A percentile compares a stretch with the other conserved stretches of the same genome.
These are phyloP conservation scores for Xylaria sp. DNA, from an alignment of 2,329 filamentous ascomycete species.

Conservation along the genomic window DNA sequence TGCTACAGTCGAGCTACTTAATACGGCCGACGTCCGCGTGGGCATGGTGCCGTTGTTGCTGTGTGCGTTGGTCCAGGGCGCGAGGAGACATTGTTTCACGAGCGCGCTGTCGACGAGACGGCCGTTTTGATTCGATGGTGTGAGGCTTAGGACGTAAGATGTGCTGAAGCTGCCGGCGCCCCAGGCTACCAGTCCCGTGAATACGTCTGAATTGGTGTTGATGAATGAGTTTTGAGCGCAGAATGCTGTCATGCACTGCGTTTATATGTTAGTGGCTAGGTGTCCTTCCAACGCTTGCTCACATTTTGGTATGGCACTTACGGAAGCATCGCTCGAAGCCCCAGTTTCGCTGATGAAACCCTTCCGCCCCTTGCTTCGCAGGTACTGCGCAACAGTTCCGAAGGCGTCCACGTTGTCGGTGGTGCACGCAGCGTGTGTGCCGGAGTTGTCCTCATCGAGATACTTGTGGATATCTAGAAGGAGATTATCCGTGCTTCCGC, in stretches of 20 bases:
- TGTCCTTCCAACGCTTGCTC: not conserved
- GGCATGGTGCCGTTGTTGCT: conserved; percentile 26
- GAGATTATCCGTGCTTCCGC: conserved; percentile 66
- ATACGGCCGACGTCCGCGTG: conserved; percentile 4
- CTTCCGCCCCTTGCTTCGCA: conserved; percentile 59
- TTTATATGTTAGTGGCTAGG: conserved; percentile 13
- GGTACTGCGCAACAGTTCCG: conserved; percentile 57
- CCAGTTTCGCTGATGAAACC: conserved; percentile 66
- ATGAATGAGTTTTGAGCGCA: conserved; percentile 61
- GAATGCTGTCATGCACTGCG: conserved; percentile 56
- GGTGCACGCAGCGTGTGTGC: conserved; percentile 62
- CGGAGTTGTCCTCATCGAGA: conserved; percentile 67
- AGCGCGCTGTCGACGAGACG: conserved; percentile 54
- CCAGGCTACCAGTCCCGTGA: conserved; percentile 60
- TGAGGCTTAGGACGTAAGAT: conserved; percentile 57
- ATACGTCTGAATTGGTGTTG: conserved; percentile 59
- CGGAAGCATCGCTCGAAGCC: conserved; percentile 56
- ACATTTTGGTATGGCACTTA: conserved; percentile 40
- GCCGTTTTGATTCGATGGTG: conserved; percentile 52
- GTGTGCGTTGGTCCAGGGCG: conserved; percentile 47
- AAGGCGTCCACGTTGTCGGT: conserved; percentile 65
- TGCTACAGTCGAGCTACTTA: not conserved
- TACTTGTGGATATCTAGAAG: conserved; percentile 71
- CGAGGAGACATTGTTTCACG: conserved; percentile 57
- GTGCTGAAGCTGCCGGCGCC: conserved; percentile 58